phyloP scores from a whole-genome alignment of 768 basidiomycete species.

The Termitomyces heimii region DNA sequence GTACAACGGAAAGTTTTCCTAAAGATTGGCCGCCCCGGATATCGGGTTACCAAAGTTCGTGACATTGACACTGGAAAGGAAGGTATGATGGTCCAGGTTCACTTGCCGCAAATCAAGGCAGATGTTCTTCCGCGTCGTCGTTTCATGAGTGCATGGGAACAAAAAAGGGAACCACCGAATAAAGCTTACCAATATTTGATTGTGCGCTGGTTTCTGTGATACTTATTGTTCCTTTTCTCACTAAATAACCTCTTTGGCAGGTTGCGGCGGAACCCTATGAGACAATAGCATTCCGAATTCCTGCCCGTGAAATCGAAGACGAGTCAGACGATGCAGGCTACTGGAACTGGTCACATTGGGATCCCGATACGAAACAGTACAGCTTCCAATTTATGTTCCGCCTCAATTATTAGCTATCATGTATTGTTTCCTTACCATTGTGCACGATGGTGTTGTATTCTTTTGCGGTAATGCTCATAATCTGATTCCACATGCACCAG shows the following conservation, averaged over 20 bases:
- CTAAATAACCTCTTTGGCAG: slow-evolving; percentile 35
- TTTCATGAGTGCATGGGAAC: slow-evolving; percentile 98
- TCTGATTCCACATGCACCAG: background rate
- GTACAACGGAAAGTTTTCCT: slow-evolving; percentile 93
- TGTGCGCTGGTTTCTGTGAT: slow-evolving; percentile 43
- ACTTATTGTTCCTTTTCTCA: slow-evolving; percentile 21
- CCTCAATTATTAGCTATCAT: slow-evolving; percentile 31
- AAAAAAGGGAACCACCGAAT: slow-evolving; percentile 91
- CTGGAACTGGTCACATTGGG: slow-evolving; percentile 99
- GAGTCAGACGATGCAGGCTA: slow-evolving; percentile 85
- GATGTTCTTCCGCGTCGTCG: slow-evolving; percentile 80
- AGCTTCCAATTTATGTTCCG: slow-evolving; percentile 98
- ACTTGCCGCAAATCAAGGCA: slow-evolving; percentile 89
- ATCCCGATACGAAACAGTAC: slow-evolving; percentile 98
- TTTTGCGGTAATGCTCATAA: background rate
- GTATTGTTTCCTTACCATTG: slow-evolving; percentile 2
- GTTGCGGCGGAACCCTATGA: slow-evolving; percentile 99
- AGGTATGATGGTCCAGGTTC: slow-evolving; percentile 97
- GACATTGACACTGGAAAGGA: slow-evolving; percentile 88
- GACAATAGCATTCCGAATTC: slow-evolving; percentile 98
- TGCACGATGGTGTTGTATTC: slow-evolving; percentile 15
- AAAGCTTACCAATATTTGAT: slow-evolving; percentile 97
- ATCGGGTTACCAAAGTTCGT: slow-evolving; percentile 94
- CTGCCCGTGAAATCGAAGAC: slow-evolving; percentile 94
- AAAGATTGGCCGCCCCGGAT: slow-evolving; percentile 95